A percentile compares a stretch with the other conserved stretches of the same genome.
These are phyloP conservation scores for Candida namnaoensis DNA, from an alignment of 805 yeast genomes.

Conservation along the genomic window DNA sequence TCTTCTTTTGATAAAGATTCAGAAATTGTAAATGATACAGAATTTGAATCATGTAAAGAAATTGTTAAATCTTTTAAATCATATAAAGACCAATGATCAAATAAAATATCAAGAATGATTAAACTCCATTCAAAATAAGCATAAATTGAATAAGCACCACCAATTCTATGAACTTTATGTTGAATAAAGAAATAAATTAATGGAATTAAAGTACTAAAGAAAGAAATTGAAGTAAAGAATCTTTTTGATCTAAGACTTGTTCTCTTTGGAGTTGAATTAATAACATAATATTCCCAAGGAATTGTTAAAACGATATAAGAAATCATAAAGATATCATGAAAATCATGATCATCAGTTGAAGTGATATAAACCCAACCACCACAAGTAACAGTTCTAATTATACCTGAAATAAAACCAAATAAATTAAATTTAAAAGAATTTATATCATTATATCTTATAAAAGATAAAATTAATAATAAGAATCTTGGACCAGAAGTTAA, in stretches of 20 bases:
- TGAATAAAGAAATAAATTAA: constrained; percentile 84
- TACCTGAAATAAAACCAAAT: constrained; percentile 50
- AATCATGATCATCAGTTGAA: constrained; percentile 93
- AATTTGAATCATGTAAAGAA: constrained; percentile 9
- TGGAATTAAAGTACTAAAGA: constrained; percentile 72
- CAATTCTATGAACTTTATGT: constrained; percentile 76
- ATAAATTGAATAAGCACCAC: constrained; percentile 95
- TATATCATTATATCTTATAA: constrained; percentile 34
- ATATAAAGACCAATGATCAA: constrained; percentile 68
- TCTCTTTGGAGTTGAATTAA: constrained; percentile 41
- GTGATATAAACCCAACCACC: constrained; percentile 99
- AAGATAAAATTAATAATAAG: constrained; percentile 44
- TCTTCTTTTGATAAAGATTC: constrained; percentile 3
- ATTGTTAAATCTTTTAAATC: constrained; percentile 66
- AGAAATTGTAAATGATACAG: constrained; percentile 11
- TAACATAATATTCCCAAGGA: constrained; percentile 78
- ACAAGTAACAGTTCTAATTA: constrained; percentile 85
- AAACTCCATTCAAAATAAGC: constrained; percentile 94
- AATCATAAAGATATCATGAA: constrained; percentile 95
- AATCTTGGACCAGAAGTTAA: constrained; percentile 91
- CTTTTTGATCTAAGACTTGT: constrained; percentile 42
- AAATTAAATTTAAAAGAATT: constrained; percentile 23
- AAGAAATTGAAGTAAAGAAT: constrained; percentile 42
- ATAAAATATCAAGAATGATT: constrained; percentile 73
- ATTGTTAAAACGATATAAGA: constrained; percentile 78